Conservation (phyloP, 192 early-diverging fungal species). For the Podila verticillata region DNA sequence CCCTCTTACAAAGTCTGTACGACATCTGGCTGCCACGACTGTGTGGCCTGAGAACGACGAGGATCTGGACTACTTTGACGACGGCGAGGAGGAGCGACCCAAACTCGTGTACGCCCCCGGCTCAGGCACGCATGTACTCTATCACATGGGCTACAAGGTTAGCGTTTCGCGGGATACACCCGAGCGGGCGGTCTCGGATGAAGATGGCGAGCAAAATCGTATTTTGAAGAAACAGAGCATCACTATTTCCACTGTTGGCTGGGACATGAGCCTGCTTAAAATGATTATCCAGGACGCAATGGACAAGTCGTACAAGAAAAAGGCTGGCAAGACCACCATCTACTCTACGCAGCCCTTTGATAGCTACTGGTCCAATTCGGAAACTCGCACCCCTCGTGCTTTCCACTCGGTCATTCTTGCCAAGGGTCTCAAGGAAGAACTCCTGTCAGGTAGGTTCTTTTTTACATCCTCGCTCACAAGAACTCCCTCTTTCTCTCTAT, state of each 20-base stretch:
- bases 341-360: conserved; percentile 45
- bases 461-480: not conserved
- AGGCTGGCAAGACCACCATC: conserved; percentile 48
- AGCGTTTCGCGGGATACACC: conserved; percentile 38
- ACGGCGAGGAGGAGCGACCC: conserved; percentile 26
- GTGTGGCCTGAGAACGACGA: conserved; percentile 27
- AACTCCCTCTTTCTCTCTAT: not conserved
- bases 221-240: conserved; percentile 44
- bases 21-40: conserved; percentile 44
- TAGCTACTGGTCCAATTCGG: conserved; percentile 33
- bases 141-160: conserved; percentile 48
- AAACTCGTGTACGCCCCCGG: conserved; percentile 37
- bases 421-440: conserved; percentile 55
- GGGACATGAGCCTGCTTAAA: conserved; percentile 30
- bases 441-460: conserved; percentile 42
- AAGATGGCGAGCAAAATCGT: conserved; percentile 26
- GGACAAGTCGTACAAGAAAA: conserved; percentile 48
- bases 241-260: conserved; percentile 38
- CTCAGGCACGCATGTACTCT: conserved; percentile 35
- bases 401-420: conserved; percentile 58
- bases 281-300: conserved; percentile 22
- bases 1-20: conserved; percentile 43
- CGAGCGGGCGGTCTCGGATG: conserved; percentile 17
- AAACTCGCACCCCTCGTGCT: conserved; percentile 44
- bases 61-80: conserved; percentile 15